These are phyloP conservation scores for Macaranga tanarius DNA, from an alignment of 441 rosid genomes.

Conservation along the genomic window DNA sequence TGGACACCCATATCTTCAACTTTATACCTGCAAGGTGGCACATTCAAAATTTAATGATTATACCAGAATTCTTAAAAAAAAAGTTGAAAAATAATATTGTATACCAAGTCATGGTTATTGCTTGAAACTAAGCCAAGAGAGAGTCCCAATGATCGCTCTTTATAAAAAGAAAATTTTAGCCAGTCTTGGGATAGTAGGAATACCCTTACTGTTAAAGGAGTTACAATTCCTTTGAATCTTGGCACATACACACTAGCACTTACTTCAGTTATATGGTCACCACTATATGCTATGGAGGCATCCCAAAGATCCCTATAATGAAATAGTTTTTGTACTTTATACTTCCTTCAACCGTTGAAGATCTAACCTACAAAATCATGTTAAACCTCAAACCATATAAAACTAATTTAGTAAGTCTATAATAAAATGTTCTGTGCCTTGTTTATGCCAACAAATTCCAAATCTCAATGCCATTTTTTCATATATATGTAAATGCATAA, in stretches of 20 bases:
- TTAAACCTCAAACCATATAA: constrained; percentile 17
- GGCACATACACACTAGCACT: constrained; percentile 81
- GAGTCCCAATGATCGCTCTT: constrained; percentile 75
- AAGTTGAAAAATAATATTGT: constrained; percentile 32
- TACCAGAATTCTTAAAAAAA: background rate
- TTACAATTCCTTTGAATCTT: constrained; percentile 56
- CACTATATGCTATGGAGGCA: constrained; percentile 72
- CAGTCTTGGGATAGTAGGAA: constrained; percentile 84
- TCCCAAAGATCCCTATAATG: constrained; percentile 98
- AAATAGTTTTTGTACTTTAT: constrained; percentile 77
- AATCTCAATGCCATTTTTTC: background rate
- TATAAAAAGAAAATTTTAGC: constrained; percentile 78
- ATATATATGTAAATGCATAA: background rate
- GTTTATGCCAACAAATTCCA: background rate
- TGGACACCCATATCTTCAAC: constrained; percentile 68
- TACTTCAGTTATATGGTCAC: constrained; percentile 70
- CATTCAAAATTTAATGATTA: background rate
- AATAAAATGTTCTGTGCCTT: background rate
- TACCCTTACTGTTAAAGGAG: constrained; percentile 65
- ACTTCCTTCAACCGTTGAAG: constrained; percentile 80
- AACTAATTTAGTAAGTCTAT: background rate
- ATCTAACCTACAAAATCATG: constrained; percentile 59
- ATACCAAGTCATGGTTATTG: constrained; percentile 67
- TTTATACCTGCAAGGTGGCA: constrained; percentile 54
- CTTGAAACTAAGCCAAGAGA: constrained; percentile 77